These are phyloP conservation scores for Bromus sterilis DNA, from an alignment of 176 grass and related monocot species.

Conservation along the genomic window DNA sequence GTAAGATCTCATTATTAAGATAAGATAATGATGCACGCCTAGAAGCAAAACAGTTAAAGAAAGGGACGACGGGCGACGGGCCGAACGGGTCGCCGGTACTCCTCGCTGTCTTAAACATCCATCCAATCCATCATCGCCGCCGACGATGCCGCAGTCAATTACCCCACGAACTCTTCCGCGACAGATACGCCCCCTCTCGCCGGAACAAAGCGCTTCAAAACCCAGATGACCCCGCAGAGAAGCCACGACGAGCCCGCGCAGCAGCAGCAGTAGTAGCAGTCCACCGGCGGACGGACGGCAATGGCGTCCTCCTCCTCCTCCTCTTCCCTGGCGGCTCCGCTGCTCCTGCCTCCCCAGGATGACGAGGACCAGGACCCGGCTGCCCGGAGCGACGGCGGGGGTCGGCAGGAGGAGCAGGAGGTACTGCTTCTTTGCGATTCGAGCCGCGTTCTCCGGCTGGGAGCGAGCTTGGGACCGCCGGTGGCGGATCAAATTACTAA, in stretches of 20 bases:
- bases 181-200: not conserved
- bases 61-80: not conserved
- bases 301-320: conserved; percentile 17
- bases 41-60: not conserved
- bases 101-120: not conserved
- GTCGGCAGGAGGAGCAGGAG: conserved; percentile 21
- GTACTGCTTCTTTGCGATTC: not conserved
- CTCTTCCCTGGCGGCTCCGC: not conserved
- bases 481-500: not conserved
- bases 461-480: not conserved
- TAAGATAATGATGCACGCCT: not conserved
- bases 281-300: not conserved
- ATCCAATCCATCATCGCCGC: not conserved
- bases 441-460: not conserved
- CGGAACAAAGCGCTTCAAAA: not conserved
- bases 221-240: not conserved
- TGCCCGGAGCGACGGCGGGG: conserved; percentile 11
- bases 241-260: not conserved
- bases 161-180: not conserved
- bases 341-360: not conserved
- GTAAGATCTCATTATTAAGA: not conserved
- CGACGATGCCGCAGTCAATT: not conserved
- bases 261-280: not conserved
- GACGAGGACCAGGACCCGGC: not conserved
- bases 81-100: not conserved